Percentiles rank a stretch among this genome's conserved stretches.
Evolutionary conservation across 2,329 filamentous ascomycete genomes (phyloP).

Genomic region (Penicillium sp.): DNA sequence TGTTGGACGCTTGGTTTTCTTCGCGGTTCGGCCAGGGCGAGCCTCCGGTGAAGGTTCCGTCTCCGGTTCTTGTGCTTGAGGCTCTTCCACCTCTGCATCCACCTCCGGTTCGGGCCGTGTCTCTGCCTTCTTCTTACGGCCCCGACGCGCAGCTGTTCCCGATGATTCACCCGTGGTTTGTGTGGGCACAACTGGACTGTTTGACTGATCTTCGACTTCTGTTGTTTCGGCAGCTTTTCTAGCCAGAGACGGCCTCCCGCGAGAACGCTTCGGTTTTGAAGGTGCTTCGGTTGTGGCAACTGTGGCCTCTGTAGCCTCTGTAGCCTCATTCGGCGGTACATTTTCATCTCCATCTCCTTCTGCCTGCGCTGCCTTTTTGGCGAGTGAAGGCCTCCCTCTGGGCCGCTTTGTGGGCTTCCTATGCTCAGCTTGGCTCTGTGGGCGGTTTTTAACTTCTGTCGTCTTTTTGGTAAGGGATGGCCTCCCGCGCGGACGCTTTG

Average conservation of each 20-base stretch:
- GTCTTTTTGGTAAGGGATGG: conserved; percentile 2
- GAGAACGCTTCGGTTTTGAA: conserved; percentile 6
- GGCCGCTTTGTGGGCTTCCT: not conserved
- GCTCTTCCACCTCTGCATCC: conserved; percentile 10
- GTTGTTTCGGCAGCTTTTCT: not conserved
- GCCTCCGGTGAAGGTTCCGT: not conserved
- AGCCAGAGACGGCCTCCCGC: conserved; percentile 3
- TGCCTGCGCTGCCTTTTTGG: not conserved
- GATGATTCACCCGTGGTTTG: not conserved
- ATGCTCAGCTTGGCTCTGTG: not conserved
- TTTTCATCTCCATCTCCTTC: not conserved
- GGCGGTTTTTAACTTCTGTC: not conserved
- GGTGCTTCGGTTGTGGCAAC: not conserved
- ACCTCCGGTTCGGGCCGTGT: conserved; percentile 7
- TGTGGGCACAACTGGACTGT: not conserved
- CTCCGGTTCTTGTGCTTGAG: conserved; percentile 4
- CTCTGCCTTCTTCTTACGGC: conserved; percentile 12
- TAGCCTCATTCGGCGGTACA: not conserved
- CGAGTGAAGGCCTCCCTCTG: not conserved
- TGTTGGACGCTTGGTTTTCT: not conserved
- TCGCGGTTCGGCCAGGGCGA: not conserved
- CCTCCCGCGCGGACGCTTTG: conserved; percentile 7
- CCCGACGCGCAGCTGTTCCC: not conserved
- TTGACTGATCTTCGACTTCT: not conserved
- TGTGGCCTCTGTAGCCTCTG: not conserved